These are phyloP conservation scores for Pseudogymnoascus sp. DNA, from an alignment of 2,329 filamentous ascomycete species.

Conservation along the genomic window DNA sequence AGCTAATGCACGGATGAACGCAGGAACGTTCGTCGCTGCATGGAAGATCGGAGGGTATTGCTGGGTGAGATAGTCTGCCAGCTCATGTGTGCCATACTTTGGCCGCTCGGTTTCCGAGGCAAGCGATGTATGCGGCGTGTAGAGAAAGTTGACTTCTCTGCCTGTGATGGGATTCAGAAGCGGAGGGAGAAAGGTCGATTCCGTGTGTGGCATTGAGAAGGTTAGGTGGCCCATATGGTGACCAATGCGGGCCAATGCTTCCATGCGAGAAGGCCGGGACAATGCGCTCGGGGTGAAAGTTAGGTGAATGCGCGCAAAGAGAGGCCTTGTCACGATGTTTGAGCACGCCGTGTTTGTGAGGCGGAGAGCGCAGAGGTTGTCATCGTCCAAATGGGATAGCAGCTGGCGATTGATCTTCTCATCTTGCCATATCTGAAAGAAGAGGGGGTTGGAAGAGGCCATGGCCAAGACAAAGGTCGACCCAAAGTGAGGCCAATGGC, in stretches of 20 bases:
- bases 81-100: slow-evolving; percentile 71
- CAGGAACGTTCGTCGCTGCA: slow-evolving; percentile 76
- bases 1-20: slow-evolving; percentile 68
- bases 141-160: slow-evolving; percentile 70
- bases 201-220: slow-evolving; percentile 67
- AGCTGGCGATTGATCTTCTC: slow-evolving; percentile 21
- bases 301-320: slow-evolving; percentile 61
- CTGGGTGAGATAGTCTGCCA: slow-evolving; percentile 72
- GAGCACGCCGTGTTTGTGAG: slow-evolving; percentile 62
- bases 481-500: slow-evolving; percentile 1
- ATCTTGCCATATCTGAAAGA: slow-evolving; percentile 27
- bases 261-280: slow-evolving; percentile 62
- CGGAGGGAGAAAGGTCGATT: slow-evolving; percentile 77
- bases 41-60: slow-evolving; percentile 88
- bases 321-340: slow-evolving; percentile 56
- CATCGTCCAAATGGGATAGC: slow-evolving; percentile 23
- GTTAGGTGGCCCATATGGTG: slow-evolving; percentile 69
- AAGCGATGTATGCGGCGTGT: slow-evolving; percentile 65
- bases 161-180: slow-evolving; percentile 70
- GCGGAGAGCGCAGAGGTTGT: slow-evolving; percentile 47
- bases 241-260: slow-evolving; percentile 68
- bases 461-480: slow-evolving; percentile 17
- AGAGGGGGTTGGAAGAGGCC: slow-evolving; percentile 23
- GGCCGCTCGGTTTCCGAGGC: slow-evolving; percentile 52
- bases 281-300: slow-evolving; percentile 69